Conservation (phyloP, 1,139 yeast genomes). For the Meyerozyma elateridarum region DNA sequence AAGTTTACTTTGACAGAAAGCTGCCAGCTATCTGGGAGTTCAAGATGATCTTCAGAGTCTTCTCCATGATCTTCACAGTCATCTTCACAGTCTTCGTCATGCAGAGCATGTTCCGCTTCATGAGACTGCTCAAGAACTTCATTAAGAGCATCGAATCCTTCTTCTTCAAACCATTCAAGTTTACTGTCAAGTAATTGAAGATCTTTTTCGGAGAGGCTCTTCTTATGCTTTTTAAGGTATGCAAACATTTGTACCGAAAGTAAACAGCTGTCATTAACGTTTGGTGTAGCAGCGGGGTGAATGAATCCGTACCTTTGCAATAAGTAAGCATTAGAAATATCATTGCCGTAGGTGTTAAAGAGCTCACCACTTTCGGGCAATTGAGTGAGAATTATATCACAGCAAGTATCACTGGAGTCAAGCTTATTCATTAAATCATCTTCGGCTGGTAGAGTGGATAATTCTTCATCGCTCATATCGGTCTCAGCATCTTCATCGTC, state of each 20-base stretch:
- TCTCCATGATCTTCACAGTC: conserved; percentile 14
- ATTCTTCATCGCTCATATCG: conserved; percentile 20
- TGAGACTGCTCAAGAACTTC: conserved; percentile 24
- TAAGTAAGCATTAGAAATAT: conserved; percentile 56
- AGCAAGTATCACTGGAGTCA: conserved; percentile 39
- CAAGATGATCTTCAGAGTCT: conserved; percentile 11
- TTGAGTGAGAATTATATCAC: conserved; percentile 49
- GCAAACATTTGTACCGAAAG: conserved; percentile 49
- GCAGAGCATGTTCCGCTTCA: conserved; percentile 10
- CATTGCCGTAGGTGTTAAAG: conserved; percentile 75
- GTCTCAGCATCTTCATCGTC: conserved; percentile 18
- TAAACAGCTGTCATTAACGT: conserved; percentile 54
- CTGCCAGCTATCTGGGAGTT: conserved; percentile 30
- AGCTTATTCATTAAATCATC: conserved; percentile 30
- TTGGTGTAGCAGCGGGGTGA: conserved; percentile 31
- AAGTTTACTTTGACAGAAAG: conserved; percentile 26
- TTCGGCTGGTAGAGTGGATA: conserved; percentile 19
- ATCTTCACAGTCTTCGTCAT: conserved; percentile 14
- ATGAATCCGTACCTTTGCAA: conserved; percentile 77
- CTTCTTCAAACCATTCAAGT: conserved; percentile 59
- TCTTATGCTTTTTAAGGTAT: conserved; percentile 30
- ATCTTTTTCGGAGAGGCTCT: conserved; percentile 17
- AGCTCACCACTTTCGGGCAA: conserved; percentile 51
- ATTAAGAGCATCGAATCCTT: conserved; percentile 45
- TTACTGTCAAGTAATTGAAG: conserved; percentile 37